phyloP scores from a whole-genome alignment of 352 stramenopile species.

The Phytopythium helicoides region DNA sequence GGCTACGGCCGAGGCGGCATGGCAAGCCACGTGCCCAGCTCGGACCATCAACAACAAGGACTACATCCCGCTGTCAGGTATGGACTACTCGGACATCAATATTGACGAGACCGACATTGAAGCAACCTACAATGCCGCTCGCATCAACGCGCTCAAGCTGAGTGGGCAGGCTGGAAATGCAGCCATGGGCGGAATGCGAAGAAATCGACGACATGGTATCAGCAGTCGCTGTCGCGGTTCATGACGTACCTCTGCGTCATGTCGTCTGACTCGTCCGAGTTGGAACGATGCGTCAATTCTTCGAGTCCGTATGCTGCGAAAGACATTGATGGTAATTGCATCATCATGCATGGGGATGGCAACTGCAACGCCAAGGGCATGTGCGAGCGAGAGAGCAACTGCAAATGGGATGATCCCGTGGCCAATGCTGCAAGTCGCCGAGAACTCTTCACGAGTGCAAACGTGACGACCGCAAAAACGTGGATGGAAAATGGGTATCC shows the following conservation, averaged over 20 bases:
- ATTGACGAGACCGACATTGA: slow-evolving; percentile 50
- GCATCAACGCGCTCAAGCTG: slow-evolving; percentile 64
- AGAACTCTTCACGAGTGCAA: slow-evolving; percentile 50
- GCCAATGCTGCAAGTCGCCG: slow-evolving; percentile 30
- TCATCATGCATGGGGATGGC: slow-evolving; percentile 40
- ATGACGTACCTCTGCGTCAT: slow-evolving; percentile 73
- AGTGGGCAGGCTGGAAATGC: slow-evolving; percentile 53
- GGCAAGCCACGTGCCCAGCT: slow-evolving; percentile 56
- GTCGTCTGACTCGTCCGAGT: slow-evolving; percentile 33
- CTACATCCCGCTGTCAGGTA: slow-evolving; percentile 54
- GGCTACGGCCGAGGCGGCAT: slow-evolving; percentile 34
- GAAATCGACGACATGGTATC: slow-evolving; percentile 67
- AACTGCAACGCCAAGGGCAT: slow-evolving; percentile 57
- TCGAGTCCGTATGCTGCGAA: slow-evolving; percentile 47
- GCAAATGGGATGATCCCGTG: slow-evolving; percentile 75
- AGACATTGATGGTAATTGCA: slow-evolving; percentile 51
- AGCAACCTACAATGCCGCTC: slow-evolving; percentile 67
- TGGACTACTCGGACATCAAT: slow-evolving; percentile 58
- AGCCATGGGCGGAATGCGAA: slow-evolving; percentile 73
- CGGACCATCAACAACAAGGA: slow-evolving; percentile 51
- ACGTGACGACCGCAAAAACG: slow-evolving; percentile 52
- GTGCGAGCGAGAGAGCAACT: slow-evolving; percentile 76
- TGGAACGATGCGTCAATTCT: slow-evolving; percentile 56
- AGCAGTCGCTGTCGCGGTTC: slow-evolving; percentile 57
- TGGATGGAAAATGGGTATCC: slow-evolving; percentile 74